Conservation (phyloP, 106 monocot species). For the Acorus calamus region DNA sequence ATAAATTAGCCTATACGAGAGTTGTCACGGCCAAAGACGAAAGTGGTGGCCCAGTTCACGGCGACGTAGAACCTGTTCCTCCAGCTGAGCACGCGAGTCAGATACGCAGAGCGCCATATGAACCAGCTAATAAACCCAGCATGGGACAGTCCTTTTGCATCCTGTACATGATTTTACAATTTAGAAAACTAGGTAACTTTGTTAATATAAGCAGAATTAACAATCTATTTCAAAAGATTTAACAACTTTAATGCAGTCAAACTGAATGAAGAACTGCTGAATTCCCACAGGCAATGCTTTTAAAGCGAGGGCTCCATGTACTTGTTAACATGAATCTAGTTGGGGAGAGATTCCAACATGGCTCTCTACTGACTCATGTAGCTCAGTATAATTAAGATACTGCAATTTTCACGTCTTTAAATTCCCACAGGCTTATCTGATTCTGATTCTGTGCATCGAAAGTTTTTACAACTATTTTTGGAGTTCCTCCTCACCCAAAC, state of each 20-base stretch:
- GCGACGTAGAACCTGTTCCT: constrained; percentile 55
- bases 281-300: too few relatives aligned
- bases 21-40: constrained; percentile 46
- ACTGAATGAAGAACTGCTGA: background rate
- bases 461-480: too few relatives aligned
- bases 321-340: too few relatives aligned
- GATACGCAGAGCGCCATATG: constrained; percentile 39
- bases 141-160: constrained; percentile 30
- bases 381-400: too few relatives aligned
- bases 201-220: background rate
- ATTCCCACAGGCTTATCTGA: too few relatives aligned
- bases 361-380: too few relatives aligned
- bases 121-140: constrained; percentile 41
- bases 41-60: constrained; percentile 43
- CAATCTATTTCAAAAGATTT: background rate
- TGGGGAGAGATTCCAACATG: too few relatives aligned
- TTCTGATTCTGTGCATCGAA: too few relatives aligned
- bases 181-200: background rate
- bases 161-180: constrained; percentile 6
- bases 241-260: background rate
- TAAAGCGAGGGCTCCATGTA: too few relatives aligned
- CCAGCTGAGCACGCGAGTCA: constrained; percentile 43
- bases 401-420: too few relatives aligned
- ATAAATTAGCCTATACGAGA: constrained; percentile 22
- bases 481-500: too few relatives aligned